Evolutionary conservation across 2,329 filamentous ascomycete species (phyloP).

Genomic region (Alternaria rosae): DNA sequence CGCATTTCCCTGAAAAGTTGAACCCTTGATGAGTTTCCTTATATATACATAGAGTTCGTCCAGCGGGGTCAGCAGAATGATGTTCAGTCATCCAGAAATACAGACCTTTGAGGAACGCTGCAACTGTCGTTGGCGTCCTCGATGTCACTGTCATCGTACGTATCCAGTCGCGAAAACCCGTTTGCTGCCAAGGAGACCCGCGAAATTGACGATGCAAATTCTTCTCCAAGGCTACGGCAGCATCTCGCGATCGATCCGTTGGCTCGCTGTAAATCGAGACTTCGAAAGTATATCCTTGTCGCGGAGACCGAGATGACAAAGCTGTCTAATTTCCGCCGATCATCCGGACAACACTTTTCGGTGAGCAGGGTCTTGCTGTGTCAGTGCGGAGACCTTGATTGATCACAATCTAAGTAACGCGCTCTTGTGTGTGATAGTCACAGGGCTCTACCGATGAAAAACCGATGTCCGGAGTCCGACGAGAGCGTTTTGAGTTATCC

Average conservation of each 20-base stretch:
- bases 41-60: not conserved
- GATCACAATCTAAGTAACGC: not conserved
- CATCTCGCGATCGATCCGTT: not conserved
- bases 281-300: not conserved
- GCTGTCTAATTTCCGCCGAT: conserved; percentile 2
- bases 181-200: not conserved
- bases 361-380: not conserved
- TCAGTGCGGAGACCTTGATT: not conserved
- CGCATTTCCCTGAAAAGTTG: not conserved
- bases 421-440: not conserved
- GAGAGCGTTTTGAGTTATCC: not conserved
- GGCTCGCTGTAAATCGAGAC: not conserved
- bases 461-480: not conserved
- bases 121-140: not conserved
- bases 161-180: not conserved
- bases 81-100: not conserved
- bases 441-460: not conserved
- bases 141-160: not conserved
- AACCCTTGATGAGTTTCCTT: not conserved
- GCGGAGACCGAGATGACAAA: not conserved
- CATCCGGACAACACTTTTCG: not conserved
- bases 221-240: not conserved
- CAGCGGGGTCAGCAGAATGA: not conserved
- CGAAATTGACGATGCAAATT: conserved; percentile 4
- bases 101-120: not conserved